phyloP scores from a whole-genome alignment of 2,329 filamentous ascomycete genomes.

The Aspergillus pseudoviridinutans region DNA sequence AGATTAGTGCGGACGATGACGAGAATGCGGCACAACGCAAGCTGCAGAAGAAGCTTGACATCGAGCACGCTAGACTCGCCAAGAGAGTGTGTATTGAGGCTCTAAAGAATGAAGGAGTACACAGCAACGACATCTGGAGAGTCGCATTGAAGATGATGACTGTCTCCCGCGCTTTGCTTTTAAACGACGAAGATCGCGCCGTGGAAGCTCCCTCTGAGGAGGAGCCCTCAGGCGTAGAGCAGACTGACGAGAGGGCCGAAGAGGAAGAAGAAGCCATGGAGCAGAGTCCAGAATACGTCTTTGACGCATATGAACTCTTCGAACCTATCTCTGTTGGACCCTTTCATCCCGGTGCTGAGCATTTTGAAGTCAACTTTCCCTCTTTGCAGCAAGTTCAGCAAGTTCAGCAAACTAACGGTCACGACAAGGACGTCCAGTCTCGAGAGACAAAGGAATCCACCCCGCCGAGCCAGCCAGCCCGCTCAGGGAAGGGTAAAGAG shows the following conservation, averaged over 20 bases:
- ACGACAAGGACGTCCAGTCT: background rate
- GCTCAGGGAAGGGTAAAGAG: constrained; percentile 5
- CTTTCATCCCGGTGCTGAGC: constrained; percentile 10
- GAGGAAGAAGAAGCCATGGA: background rate
- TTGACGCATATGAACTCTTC: background rate
- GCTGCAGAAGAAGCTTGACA: constrained; percentile 19
- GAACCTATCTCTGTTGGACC: constrained; percentile 4
- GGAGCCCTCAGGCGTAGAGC: background rate
- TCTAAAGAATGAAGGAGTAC: constrained; percentile 21
- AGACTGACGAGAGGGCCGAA: background rate
- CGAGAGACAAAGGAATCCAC: background rate
- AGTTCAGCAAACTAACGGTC: background rate
- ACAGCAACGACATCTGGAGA: constrained; percentile 24
- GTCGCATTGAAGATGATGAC: constrained; percentile 27
- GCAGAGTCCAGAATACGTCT: background rate
- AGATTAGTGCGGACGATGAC: constrained; percentile 1
- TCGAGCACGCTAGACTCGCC: constrained; percentile 22
- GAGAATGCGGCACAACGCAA: constrained; percentile 14
- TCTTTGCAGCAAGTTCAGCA: constrained; percentile 3
- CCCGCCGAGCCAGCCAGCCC: background rate
- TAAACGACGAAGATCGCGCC: constrained; percentile 24
- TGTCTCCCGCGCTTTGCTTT: constrained; percentile 24
- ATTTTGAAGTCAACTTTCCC: constrained; percentile 21
- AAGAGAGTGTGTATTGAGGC: constrained; percentile 29
- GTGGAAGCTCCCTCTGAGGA: background rate